These are phyloP conservation scores for Suillus weaverae DNA, from an alignment of 768 basidiomycete genomes.

Conservation along the genomic window DNA sequence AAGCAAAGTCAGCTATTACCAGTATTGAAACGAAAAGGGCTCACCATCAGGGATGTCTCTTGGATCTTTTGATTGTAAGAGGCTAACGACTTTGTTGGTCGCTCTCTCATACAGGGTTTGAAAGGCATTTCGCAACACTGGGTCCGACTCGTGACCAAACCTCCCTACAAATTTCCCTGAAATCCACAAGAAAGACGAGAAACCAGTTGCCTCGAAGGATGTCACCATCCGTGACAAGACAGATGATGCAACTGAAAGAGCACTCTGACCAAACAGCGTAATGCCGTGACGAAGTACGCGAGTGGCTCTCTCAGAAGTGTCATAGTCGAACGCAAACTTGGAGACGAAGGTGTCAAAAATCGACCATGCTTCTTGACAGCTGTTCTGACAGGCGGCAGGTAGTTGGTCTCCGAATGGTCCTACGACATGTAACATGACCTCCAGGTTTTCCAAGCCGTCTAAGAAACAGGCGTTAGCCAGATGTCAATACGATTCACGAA, in stretches of 20 bases:
- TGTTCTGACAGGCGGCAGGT: constrained; percentile 76
- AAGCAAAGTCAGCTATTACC: constrained; percentile 6
- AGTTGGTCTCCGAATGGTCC: constrained; percentile 81
- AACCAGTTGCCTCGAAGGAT: constrained; percentile 77
- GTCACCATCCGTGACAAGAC: constrained; percentile 74
- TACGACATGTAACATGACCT: constrained; percentile 86
- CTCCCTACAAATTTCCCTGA: constrained; percentile 80
- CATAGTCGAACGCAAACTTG: constrained; percentile 75
- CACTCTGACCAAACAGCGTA: constrained; percentile 70
- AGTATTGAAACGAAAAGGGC: constrained; percentile 26
- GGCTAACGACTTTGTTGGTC: constrained; percentile 64
- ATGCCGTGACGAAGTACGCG: constrained; percentile 84
- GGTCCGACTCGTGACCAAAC: constrained; percentile 69
- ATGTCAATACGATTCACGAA: neutral
- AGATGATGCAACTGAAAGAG: constrained; percentile 66
- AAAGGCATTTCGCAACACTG: constrained; percentile 56
- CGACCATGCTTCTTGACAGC: constrained; percentile 76
- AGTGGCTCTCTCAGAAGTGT: constrained; percentile 80
- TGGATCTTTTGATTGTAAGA: constrained; percentile 69
- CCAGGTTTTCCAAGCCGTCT: constrained; percentile 91
- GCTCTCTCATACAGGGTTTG: constrained; percentile 70
- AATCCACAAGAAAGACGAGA: constrained; percentile 92
- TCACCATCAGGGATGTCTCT: constrained; percentile 86
- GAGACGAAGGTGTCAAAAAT: constrained; percentile 79
- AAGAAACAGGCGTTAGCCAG: constrained; percentile 13